Conservation (phyloP, 75 land plant genomes). For the Cryptomeria japonica region DNA sequence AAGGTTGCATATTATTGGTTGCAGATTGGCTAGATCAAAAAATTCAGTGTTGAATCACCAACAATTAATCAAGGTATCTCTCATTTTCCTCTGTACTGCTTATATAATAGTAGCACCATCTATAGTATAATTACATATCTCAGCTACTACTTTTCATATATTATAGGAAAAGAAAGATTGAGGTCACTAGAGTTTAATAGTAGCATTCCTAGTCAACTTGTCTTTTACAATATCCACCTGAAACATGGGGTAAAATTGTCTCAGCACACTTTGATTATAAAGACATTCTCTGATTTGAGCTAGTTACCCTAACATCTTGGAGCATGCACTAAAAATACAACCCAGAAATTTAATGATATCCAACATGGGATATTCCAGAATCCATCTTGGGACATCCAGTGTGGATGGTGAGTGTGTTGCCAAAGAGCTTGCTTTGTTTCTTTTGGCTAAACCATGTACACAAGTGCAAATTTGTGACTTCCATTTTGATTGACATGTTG, state of each 20-base stretch:
- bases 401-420: background rate
- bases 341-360: background rate
- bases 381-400: background rate
- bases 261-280: background rate
- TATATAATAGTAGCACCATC: background rate
- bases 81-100: background rate
- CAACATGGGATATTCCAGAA: no score
- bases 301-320: background rate
- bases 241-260: background rate
- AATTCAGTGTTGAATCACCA: background rate
- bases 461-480: background rate
- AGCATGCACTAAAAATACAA: background rate
- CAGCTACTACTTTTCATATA: background rate
- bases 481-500: background rate
- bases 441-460: background rate
- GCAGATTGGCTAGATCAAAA: background rate
- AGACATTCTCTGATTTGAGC: background rate
- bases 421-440: background rate
- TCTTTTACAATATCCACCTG: background rate
- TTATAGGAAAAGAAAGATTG: background rate
- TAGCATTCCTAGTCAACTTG: background rate
- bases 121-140: background rate
- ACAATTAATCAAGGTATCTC: constrained; percentile 14
- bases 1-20: constrained; percentile 4
- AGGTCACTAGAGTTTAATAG: background rate